Conservation (phyloP, 306 rosid species). For the Lathyrus aphaca region DNA sequence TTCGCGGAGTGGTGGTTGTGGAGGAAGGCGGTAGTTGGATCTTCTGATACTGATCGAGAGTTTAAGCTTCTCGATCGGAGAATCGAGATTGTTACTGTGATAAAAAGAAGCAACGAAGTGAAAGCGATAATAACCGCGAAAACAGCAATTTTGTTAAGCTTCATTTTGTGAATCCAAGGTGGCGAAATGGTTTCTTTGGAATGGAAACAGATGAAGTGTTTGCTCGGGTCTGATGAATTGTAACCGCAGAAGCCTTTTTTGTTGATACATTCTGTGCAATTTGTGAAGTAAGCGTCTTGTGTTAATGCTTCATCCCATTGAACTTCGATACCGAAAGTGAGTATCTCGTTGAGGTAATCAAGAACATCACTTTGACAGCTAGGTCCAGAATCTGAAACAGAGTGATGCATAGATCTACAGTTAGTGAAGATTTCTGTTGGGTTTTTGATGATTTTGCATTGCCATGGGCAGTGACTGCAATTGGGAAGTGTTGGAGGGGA, state of each 20-base stretch:
- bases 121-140: conserved; percentile 47
- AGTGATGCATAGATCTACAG: conserved; percentile 55
- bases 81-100: conserved; percentile 34
- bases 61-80: conserved; percentile 50
- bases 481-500: conserved; percentile 55
- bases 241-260: conserved; percentile 71
- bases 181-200: conserved; percentile 47
- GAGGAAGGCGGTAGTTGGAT: conserved; percentile 75
- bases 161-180: conserved; percentile 51
- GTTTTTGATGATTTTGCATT: conserved; percentile 69
- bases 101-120: conserved; percentile 48
- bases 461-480: conserved; percentile 74
- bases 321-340: conserved; percentile 54
- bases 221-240: conserved; percentile 61
- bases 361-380: conserved; percentile 71
- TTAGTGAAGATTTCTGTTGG: conserved; percentile 54
- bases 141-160: conserved; percentile 45
- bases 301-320: conserved; percentile 67
- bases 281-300: conserved; percentile 62
- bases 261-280: conserved; percentile 55
- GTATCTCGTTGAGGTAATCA: conserved; percentile 52
- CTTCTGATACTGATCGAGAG: conserved; percentile 34
- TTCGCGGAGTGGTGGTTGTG: conserved; percentile 66
- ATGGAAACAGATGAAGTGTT: conserved; percentile 59
- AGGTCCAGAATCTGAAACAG: conserved; percentile 41